phyloP scores from a whole-genome alignment of 129 eudicot genomes.

The Pulicaria dysenterica region DNA sequence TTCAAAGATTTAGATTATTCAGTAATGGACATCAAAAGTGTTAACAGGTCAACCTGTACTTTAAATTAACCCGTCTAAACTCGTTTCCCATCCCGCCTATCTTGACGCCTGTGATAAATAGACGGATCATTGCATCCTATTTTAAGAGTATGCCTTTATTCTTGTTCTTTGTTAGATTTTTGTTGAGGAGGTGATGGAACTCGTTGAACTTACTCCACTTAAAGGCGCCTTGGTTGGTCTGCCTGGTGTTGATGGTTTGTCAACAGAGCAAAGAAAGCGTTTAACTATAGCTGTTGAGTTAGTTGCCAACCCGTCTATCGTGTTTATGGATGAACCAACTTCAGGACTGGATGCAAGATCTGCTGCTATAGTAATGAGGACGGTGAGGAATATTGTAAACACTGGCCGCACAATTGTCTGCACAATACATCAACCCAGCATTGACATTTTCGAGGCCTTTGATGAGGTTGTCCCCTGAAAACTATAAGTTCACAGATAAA shows the following conservation, averaged over 20 bases:
- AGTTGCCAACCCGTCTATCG: constrained; percentile 95
- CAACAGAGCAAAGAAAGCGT: constrained; percentile 96
- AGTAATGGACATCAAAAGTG: too few species aligned
- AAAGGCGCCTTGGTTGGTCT: constrained; percentile 92
- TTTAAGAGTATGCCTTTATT: constrained; percentile 1
- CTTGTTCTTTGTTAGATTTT: constrained; percentile 60
- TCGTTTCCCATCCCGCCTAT: not conserved
- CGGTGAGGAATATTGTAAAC: constrained; percentile 92
- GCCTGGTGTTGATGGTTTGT: constrained; percentile 97
- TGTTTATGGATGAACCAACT: constrained; percentile 98
- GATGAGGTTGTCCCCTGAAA: constrained; percentile 65
- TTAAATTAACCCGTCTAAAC: not conserved
- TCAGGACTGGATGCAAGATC: constrained; percentile 97
- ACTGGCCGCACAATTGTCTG: constrained; percentile 97
- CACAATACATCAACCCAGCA: constrained; percentile 97
- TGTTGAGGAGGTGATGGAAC: constrained; percentile 98
- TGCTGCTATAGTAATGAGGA: constrained; percentile 99
- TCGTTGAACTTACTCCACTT: constrained; percentile 84
- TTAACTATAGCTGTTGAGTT: constrained; percentile 95
- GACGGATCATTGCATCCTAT: constrained; percentile 10
- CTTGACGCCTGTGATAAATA: not conserved
- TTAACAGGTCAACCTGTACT: not conserved
- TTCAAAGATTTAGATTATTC: not conserved
- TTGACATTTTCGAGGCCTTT: constrained; percentile 95
- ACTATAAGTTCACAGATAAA: not conserved